These are phyloP conservation scores for Hypoxylon sp. DNA, from an alignment of 2,329 filamentous ascomycete genomes.

Conservation along the genomic window DNA sequence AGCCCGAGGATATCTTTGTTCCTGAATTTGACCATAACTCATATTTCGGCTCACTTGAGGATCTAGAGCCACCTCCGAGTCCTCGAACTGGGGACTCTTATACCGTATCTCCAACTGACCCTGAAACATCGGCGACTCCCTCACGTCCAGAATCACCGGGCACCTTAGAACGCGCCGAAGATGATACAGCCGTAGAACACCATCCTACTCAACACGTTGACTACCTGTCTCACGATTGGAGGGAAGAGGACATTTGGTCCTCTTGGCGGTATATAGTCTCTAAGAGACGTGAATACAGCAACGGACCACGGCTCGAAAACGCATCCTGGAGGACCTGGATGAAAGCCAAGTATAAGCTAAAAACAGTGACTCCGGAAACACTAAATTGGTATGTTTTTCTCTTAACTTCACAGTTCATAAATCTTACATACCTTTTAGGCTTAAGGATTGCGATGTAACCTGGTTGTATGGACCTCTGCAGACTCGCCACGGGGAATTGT, in stretches of 20 bases:
- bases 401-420: conserved; percentile 10
- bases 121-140: conserved; percentile 65
- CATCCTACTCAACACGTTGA: conserved; percentile 92
- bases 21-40: conserved; percentile 64
- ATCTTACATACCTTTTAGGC: conserved; percentile 69
- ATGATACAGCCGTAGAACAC: conserved; percentile 81
- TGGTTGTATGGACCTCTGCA: conserved; percentile 97
- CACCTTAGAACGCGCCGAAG: conserved; percentile 74
- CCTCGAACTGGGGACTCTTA: conserved; percentile 67
- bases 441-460: conserved; percentile 97
- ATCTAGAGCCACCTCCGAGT: conserved; percentile 66
- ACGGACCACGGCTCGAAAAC: conserved; percentile 89
- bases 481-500: conserved; percentile 72
- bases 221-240: conserved; percentile 93
- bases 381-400: conserved; percentile 84
- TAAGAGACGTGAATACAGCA: conserved; percentile 82
- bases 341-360: conserved; percentile 88
- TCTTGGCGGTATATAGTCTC: conserved; percentile 95
- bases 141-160: conserved; percentile 72
- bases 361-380: conserved; percentile 90
- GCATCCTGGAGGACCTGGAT: conserved; percentile 98
- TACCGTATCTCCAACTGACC: conserved; percentile 68
- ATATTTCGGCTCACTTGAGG: conserved; percentile 64
- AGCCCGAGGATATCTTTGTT: conserved; percentile 65
- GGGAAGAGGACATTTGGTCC: conserved; percentile 96